Evolutionary conservation across 441 rosid species (phyloP), one percentile per base, ranked within the genome.

Genomic region (Pelargonium cotyledonis): DNA sequence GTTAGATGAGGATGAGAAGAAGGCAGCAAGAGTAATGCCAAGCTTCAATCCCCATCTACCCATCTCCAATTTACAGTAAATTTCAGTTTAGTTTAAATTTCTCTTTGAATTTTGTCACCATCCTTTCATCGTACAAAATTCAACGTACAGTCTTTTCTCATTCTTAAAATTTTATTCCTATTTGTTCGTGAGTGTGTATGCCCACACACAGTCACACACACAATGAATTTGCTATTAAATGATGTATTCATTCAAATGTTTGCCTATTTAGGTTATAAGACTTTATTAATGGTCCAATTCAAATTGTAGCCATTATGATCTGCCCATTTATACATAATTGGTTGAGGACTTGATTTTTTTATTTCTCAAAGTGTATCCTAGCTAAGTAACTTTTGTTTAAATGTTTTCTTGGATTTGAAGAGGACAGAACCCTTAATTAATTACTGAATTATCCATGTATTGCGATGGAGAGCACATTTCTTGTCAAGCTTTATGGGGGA

Each of bases 21-120:
- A 51, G 14, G 18, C 57, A 51, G 15, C 57, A 51, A 55, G 61
- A 23, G 16, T 70, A 77, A 81, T 86, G 90, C 88, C 74, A 64
- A 76, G 84, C 77, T 78, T 80, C 80, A 82, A 76, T 70, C 46
- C 80, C 65, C 77, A 74, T 21, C 58, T 73, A 65, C 72, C 78
- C 29, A 66, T 77, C 73, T 78, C 77, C 60, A 70, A 67, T 69
- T n/a, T 75, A 72, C 18, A 67, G 84, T 82, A 81, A 72, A 63
- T 73, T 74, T 66, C 61, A 55, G 21, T 19, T 67, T 26, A 69
- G 65, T 8, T 8, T 8, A 10, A 43, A 43, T 1, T 11, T 64
- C 51, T 31, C n/a, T 19, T 14, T 23, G 9, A 19, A 66, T 14
- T 53, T 14, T 53, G 60, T 53, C 6, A 1, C 10, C 7, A 4